Evolutionary conservation across 148 eudicot species (phyloP).

Genomic region (Dianthus caryophyllus): DNA sequence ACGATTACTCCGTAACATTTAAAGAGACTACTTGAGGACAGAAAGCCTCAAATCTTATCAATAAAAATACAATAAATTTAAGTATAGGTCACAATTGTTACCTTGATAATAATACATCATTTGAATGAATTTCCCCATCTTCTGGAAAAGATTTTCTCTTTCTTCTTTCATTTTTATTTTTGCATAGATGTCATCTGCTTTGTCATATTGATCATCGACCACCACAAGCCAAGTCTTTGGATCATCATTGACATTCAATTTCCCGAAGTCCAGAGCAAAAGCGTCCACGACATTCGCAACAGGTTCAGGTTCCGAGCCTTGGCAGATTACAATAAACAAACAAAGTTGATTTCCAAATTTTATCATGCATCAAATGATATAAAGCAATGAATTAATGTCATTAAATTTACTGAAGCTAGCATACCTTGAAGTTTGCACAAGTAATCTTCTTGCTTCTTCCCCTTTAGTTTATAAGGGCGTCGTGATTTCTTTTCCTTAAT

Average conservation of each 20-base stretch:
- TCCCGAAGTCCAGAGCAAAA: neutral
- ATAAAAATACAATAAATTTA: neutral
- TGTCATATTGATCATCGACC: neutral
- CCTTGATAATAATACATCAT: constrained; percentile 13
- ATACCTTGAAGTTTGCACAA: constrained; percentile 16
- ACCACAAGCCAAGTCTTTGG: constrained; percentile 21
- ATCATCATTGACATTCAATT: constrained; percentile 19
- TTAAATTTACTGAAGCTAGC: neutral
- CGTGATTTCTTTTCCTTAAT: neutral
- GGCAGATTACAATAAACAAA: neutral
- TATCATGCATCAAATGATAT: too few species aligned
- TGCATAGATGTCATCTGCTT: neutral
- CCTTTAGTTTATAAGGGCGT: constrained; percentile 14
- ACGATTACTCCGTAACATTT: neutral
- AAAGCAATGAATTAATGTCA: neutral
- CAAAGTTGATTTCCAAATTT: neutral
- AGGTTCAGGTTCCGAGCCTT: constrained; percentile 11
- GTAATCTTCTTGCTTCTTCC: constrained; percentile 6
- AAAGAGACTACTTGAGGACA: neutral
- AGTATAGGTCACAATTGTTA: neutral
- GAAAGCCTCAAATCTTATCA: neutral
- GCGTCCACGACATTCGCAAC: constrained; percentile 13
- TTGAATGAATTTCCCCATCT: constrained; percentile 18
- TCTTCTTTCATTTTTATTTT: constrained; percentile 9
- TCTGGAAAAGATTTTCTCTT: neutral